Conservation (phyloP, 2,329 filamentous ascomycete species). For the Monascus ruber region DNA sequence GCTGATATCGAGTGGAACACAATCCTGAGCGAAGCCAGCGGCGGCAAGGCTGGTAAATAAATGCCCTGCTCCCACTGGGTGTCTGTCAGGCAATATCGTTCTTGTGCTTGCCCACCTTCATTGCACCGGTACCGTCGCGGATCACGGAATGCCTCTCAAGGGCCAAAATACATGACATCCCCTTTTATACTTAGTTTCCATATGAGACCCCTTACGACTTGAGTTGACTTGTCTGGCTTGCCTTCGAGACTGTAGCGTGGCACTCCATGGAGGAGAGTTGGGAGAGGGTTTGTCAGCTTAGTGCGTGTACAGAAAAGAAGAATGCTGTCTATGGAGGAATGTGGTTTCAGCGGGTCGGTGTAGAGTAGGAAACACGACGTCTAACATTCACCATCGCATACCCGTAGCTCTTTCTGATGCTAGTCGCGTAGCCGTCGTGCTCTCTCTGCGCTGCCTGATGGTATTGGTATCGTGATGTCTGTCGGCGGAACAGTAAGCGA, state of each 20-base stretch:
- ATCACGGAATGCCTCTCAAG: conserved; percentile 13
- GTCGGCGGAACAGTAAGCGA: conserved; percentile 1
- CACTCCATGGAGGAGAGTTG: conserved; percentile 7
- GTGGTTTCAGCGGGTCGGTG: conserved; percentile 8
- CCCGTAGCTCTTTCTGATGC: neutral
- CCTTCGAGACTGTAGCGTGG: conserved; percentile 9
- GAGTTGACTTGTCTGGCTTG: conserved; percentile 14
- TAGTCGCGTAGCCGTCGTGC: too few relatives aligned
- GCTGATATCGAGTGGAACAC: conserved; percentile 32
- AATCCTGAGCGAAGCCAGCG: conserved; percentile 28
- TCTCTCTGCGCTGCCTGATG: neutral
- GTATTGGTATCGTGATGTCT: conserved; percentile 8
- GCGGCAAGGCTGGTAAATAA: conserved; percentile 29
- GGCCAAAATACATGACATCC: conserved; percentile 16
- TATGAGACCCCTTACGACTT: conserved; percentile 23
- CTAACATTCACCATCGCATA: neutral
- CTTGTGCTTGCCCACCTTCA: conserved; percentile 10
- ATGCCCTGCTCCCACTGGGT: conserved; percentile 20
- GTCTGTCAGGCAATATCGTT: conserved; percentile 18
- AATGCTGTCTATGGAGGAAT: conserved; percentile 10
- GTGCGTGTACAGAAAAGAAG: conserved; percentile 13
- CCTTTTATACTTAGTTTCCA: conserved; percentile 26
- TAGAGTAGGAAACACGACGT: conserved; percentile 11
- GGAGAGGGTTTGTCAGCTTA: conserved; percentile 12
- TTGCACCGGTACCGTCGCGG: conserved; percentile 6